phyloP scores from a whole-genome alignment of 371 early-diverging fungal species.

The Mucor lusitanicus region DNA sequence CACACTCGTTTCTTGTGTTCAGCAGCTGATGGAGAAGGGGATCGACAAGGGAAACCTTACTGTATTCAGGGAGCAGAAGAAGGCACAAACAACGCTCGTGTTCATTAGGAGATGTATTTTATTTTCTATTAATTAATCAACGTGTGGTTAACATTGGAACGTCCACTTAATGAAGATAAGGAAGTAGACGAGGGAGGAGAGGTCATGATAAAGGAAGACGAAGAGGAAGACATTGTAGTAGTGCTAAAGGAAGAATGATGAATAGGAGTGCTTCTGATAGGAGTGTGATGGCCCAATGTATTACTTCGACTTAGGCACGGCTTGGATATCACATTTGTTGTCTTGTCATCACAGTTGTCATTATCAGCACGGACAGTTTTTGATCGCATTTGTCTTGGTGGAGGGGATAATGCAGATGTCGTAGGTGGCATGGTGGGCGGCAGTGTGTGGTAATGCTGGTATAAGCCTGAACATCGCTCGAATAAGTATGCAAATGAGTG shows the following conservation, averaged over 20 bases:
- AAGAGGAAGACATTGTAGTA: not conserved
- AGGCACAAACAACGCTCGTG: not conserved
- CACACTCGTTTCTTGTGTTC: too few species aligned
- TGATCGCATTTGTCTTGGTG: conserved; percentile 4
- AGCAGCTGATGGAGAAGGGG: too few species aligned
- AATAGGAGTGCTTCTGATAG: not conserved
- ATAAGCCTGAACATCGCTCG: not conserved
- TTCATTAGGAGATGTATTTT: not conserved
- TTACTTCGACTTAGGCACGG: conserved; percentile 17
- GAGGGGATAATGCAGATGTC: conserved; percentile 9
- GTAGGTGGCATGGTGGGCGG: not conserved
- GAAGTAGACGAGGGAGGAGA: not conserved
- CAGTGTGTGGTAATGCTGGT: not conserved
- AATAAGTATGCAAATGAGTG: not conserved
- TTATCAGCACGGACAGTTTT: not conserved
- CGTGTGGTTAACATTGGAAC: not conserved
- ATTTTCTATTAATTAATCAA: not conserved
- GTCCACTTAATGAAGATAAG: not conserved
- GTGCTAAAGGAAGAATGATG: conserved; percentile 3
- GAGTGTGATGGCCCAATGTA: conserved; percentile 6
- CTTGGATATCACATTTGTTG: not conserved
- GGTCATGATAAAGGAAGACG: not conserved
- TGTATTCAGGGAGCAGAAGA: not conserved
- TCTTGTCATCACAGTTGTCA: not conserved
- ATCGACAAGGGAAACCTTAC: too few species aligned